Evolutionary conservation across 305 asterid species (phyloP).

Genomic region (Fraxinus ornus): DNA sequence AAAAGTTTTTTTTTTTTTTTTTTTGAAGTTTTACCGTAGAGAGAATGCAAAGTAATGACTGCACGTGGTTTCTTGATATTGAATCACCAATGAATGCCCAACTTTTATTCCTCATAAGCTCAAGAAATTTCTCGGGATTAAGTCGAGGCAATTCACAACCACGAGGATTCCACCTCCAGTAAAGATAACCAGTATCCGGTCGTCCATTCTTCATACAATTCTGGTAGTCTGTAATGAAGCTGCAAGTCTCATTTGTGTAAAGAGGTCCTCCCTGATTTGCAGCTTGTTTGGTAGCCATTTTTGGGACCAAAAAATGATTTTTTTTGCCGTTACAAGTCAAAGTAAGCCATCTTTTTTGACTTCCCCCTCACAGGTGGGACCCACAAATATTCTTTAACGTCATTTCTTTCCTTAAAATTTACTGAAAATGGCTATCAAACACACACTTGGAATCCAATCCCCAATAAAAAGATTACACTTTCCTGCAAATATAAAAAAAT

Average conservation of each 20-base stretch:
- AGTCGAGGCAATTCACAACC: slow-evolving; percentile 58
- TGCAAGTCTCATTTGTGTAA: slow-evolving; percentile 66
- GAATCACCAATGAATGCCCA: slow-evolving; percentile 88
- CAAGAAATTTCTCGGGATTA: slow-evolving; percentile 54
- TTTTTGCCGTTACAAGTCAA: too few relatives aligned
- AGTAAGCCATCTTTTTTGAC: too few relatives aligned
- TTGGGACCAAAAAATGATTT: too few relatives aligned
- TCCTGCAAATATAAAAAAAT: slow-evolving; percentile 24
- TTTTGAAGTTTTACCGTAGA: slow-evolving; percentile 50
- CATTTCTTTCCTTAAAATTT: too few relatives aligned
- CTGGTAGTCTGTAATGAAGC: slow-evolving; percentile 58
- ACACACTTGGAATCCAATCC: slow-evolving; percentile 80
- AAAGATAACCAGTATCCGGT: slow-evolving; percentile 54
- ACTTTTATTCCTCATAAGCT: slow-evolving; percentile 58
- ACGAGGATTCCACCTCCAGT: slow-evolving; percentile 84
- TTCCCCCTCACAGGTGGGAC: too few relatives aligned
- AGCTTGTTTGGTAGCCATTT: too few relatives aligned
- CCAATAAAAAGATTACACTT: slow-evolving; percentile 64
- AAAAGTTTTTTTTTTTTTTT: background rate
- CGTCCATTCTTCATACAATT: slow-evolving; percentile 76
- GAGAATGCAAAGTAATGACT: slow-evolving; percentile 68
- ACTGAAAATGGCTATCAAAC: too few relatives aligned
- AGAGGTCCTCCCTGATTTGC: slow-evolving; percentile 56
- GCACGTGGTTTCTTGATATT: slow-evolving; percentile 70
- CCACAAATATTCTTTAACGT: too few relatives aligned